Conservation (phyloP, 768 basidiomycete genomes). For the Tricholoma hemisulphureum region DNA sequence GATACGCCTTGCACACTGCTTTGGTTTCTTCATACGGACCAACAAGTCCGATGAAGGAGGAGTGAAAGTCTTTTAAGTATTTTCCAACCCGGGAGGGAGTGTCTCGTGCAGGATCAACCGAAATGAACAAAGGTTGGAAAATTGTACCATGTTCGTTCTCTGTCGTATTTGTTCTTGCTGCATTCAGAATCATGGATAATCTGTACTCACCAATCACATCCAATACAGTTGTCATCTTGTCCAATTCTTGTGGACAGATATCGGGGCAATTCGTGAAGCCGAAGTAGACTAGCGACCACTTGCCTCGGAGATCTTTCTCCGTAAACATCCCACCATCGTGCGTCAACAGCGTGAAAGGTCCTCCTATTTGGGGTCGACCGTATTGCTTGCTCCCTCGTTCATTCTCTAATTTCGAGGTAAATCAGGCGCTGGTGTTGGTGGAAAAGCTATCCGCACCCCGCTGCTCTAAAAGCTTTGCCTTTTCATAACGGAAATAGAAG, state of each 20-base stretch:
- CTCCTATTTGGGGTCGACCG: constrained; percentile 88
- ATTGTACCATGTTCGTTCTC: constrained; percentile 68
- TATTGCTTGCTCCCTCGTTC: constrained; percentile 71
- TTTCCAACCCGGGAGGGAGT: constrained; percentile 54
- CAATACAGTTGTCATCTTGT: constrained; percentile 85
- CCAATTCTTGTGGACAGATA: constrained; percentile 96
- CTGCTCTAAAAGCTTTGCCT: constrained; percentile 70
- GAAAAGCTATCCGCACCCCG: constrained; percentile 53
- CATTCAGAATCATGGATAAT: not conserved
- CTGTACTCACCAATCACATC: constrained; percentile 60
- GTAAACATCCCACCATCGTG: constrained; percentile 72
- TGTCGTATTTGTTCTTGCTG: constrained; percentile 26
- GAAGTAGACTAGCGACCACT: constrained; percentile 93
- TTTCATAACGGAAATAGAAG: constrained; percentile 88
- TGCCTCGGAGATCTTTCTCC: constrained; percentile 79
- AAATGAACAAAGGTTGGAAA: constrained; percentile 91
- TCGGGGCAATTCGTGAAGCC: constrained; percentile 99
- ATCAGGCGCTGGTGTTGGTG: constrained; percentile 1
- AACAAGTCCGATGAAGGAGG: constrained; percentile 82
- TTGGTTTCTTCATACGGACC: constrained; percentile 84
- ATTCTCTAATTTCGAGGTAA: constrained; percentile 49
- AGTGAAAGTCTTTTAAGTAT: constrained; percentile 86
- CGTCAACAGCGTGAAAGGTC: constrained; percentile 77
- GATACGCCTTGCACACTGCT: constrained; percentile 88
- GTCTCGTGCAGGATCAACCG: constrained; percentile 95